These are phyloP conservation scores for Begonia peltatifolia DNA, from an alignment of 306 rosid species.

Conservation along the genomic window DNA sequence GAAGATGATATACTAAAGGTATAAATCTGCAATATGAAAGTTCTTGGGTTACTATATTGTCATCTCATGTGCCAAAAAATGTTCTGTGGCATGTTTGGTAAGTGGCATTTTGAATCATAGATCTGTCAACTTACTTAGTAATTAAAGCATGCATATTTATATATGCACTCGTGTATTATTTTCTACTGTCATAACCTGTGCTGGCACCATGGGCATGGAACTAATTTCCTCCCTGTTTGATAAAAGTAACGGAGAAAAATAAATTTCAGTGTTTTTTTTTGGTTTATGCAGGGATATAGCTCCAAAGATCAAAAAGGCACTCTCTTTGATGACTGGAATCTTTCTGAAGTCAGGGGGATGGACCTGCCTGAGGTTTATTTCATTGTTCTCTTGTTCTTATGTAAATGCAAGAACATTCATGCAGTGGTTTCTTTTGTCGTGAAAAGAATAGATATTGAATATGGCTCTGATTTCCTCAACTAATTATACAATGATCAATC, in stretches of 20 bases:
- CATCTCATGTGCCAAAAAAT: no score
- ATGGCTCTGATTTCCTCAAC: background rate
- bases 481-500: no score
- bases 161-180: no score
- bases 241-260: no score
- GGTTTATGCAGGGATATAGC: slow-evolving; percentile 53
- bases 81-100: no score
- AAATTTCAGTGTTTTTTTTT: slow-evolving; percentile 9
- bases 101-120: no score
- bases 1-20: slow-evolving; percentile 98
- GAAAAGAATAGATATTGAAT: background rate
- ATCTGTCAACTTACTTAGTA: no score
- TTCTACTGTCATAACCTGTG: no score
- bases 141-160: no score
- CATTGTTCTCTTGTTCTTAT: background rate
- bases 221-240: no score
- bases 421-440: background rate
- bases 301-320: slow-evolving; percentile 73
- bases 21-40: slow-evolving; percentile 11
- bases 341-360: slow-evolving; percentile 61
- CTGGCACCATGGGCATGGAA: no score
- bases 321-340: slow-evolving; percentile 92
- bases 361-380: slow-evolving; percentile 66
- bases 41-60: background rate
- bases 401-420: background rate